Evolutionary conservation across 371 early-diverging fungal genomes (phyloP), one percentile per base, ranked within the genome.

Genomic region (Gilbertella persicaria): DNA sequence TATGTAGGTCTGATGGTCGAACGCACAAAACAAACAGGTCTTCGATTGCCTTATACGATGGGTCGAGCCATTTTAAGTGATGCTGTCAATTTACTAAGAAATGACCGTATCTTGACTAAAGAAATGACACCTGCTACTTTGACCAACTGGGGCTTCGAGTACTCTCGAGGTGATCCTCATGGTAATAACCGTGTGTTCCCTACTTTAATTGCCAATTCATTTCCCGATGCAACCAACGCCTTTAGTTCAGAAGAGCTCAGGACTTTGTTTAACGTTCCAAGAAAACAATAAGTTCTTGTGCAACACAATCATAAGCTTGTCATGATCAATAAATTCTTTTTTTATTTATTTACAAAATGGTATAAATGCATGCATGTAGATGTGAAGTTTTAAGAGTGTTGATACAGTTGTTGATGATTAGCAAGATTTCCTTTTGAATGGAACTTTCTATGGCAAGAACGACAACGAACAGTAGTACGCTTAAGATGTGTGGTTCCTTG

Each of bases 1-100:
- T 82, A 78, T 51, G 67, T 73, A 19, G 82, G 82, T 10, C 23
- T 76, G 5, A 68, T 77, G 57, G 65, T 75, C 4, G 82, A 82
- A 41, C 67, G 67, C 5, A 42, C 60, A 6, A 75, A 74, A 38
- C 63, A 57, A 3, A 67, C 70, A 5, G 75, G 75, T 5, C 39
- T 80, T 26, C 58, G 64, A 13, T 58, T 80, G 20, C 78, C 78
- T 7, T 82, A 74, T 44, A 75, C 82, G 5, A 69, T 71, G 55
- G 67, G 69, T 2, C 63, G 80, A 21, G 77, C 74, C 9, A 80
- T 82, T 44, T 48, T 82, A 0, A 63, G 73, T 26, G 81, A 82
- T 60, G 82, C 80, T 23, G 57, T 71, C n/a, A 82, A 82, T 26
- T 52, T 82, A 10, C 24, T 80, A 17, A 58, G 75, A 30, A 82